Conservation (phyloP, 805 yeast genomes). For the Lipomyces starkeyi region DNA sequence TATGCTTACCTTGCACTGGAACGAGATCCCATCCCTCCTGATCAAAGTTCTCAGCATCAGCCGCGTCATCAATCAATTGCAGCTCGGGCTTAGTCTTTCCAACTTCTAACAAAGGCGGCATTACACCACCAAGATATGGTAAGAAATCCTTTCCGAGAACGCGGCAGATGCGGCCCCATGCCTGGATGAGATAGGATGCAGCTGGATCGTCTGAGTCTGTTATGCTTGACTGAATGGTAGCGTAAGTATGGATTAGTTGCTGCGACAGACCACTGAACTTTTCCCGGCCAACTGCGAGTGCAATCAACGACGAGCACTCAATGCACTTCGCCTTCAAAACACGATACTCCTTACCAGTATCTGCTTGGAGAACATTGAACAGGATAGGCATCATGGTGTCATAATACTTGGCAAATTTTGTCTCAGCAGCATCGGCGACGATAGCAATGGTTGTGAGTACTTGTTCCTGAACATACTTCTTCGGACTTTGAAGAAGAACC, state of each 20-base stretch:
- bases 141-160: slow-evolving; percentile 84
- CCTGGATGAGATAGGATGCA: slow-evolving; percentile 84
- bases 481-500: slow-evolving; percentile 79
- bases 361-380: slow-evolving; percentile 73
- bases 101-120: slow-evolving; percentile 85
- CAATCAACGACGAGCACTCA: slow-evolving; percentile 94
- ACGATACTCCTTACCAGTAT: slow-evolving; percentile 78
- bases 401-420: slow-evolving; percentile 85
- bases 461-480: slow-evolving; percentile 95
- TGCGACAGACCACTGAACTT: slow-evolving; percentile 77
- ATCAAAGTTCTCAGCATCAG: slow-evolving; percentile 78
- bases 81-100: slow-evolving; percentile 92
- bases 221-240: slow-evolving; percentile 63
- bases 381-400: slow-evolving; percentile 92
- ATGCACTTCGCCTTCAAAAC: slow-evolving; percentile 88
- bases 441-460: slow-evolving; percentile 95
- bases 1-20: slow-evolving; percentile 85
- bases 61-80: slow-evolving; percentile 84
- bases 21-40: slow-evolving; percentile 95
- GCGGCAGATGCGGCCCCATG: slow-evolving; percentile 93
- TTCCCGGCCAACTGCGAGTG: slow-evolving; percentile 92
- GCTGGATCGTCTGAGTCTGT: slow-evolving; percentile 84
- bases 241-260: slow-evolving; percentile 74
- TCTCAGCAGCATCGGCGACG: slow-evolving; percentile 95
- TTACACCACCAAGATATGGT: slow-evolving; percentile 80